These are phyloP conservation scores for Sanghuangporus sanghuang DNA, from an alignment of 1,284 basidiomycete genomes.

Conservation along the genomic window DNA sequence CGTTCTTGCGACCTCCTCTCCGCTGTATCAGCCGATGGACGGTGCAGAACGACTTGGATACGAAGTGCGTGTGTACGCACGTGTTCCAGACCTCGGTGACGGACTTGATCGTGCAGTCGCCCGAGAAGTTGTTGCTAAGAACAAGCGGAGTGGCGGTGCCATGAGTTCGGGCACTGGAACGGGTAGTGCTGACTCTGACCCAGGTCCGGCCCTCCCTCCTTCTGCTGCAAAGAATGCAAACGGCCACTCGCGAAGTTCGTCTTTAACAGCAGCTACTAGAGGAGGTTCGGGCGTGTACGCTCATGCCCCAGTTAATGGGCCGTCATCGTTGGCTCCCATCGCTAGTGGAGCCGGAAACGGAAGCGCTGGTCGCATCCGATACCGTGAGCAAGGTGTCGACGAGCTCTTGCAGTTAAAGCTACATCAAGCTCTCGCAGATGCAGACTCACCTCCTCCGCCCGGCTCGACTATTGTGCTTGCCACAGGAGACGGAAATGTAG, in stretches of 20 bases:
- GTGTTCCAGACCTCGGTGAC: conserved; percentile 70
- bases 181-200: conserved; percentile 25
- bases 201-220: conserved; percentile 12
- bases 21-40: conserved; percentile 78
- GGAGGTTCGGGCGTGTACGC: conserved; percentile 1
- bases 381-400: conserved; percentile 83
- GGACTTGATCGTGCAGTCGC: conserved; percentile 28
- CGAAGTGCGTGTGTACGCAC: conserved; percentile 70
- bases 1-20: conserved; percentile 76
- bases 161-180: conserved; percentile 2
- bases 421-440: conserved; percentile 72
- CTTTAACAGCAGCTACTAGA: background rate
- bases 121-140: conserved; percentile 21
- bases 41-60: conserved; percentile 71
- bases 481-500: conserved; percentile 84
- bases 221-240: background rate
- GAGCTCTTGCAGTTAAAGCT: conserved; percentile 85
- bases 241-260: conserved; percentile 10
- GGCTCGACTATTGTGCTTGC: conserved; percentile 80
- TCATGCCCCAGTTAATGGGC: background rate
- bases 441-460: conserved; percentile 51
- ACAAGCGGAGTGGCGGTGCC: conserved; percentile 13
- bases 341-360: background rate
- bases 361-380: conserved; percentile 35
- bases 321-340: background rate